Evolutionary conservation across 1,284 basidiomycete genomes (phyloP).

Genomic region (Ganoderma lingzhi): DNA sequence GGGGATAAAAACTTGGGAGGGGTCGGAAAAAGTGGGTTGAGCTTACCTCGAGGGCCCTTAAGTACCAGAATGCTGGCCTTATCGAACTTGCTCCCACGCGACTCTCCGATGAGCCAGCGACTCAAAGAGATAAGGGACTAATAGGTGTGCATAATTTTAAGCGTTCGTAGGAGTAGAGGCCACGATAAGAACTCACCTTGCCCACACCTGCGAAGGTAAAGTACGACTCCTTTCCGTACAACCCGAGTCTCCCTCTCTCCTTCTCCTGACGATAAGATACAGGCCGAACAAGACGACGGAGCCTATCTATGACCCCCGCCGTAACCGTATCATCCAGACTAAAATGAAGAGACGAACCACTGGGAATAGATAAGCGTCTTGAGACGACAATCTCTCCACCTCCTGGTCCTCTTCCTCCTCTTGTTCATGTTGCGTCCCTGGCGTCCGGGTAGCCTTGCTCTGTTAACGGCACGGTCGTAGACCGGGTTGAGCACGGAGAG

Average conservation of each 20-base stretch:
- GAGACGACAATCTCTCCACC: too few species aligned
- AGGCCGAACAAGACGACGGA: neutral
- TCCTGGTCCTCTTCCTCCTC: constrained; percentile 53
- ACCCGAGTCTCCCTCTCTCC: neutral
- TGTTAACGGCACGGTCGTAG: too few species aligned
- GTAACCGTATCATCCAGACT: neutral
- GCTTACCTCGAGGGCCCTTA: constrained; percentile 55
- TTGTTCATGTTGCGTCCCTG: constrained; percentile 40
- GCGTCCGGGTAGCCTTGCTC: too few species aligned
- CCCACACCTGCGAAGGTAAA: neutral
- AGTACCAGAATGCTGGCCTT: constrained; percentile 52
- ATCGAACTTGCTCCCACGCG: constrained; percentile 62
- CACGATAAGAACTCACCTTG: constrained; percentile 26
- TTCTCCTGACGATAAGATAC: neutral
- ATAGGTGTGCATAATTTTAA: constrained; percentile 10
- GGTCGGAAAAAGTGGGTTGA: neutral
- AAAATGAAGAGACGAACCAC: too few species aligned
- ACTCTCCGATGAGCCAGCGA: constrained; percentile 54
- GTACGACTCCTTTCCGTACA: constrained; percentile 53
- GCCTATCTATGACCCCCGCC: neutral
- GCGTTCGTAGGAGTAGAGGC: constrained; percentile 14
- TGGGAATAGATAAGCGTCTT: too few species aligned
- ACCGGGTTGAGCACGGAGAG: too few species aligned
- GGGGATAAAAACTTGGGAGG: constrained; percentile 8
- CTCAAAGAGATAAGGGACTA: constrained; percentile 61